These are phyloP conservation scores for Lagenidium sp. DNA, from an alignment of 352 stramenopile species.

Conservation along the genomic window DNA sequence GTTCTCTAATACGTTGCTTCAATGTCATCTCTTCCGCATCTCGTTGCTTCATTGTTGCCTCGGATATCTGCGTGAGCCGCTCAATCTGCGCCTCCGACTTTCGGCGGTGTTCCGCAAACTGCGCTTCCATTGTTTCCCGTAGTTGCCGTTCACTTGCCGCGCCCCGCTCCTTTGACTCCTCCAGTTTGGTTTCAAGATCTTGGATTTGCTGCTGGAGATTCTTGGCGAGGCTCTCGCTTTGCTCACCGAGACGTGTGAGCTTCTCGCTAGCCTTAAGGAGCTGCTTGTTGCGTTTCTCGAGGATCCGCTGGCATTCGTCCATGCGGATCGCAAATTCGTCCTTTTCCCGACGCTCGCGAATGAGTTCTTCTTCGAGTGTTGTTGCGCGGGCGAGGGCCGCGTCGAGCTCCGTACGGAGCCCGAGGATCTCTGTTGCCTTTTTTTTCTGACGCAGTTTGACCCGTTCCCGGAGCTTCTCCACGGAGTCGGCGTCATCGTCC, in stretches of 20 bases:
- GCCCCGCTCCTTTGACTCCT: slow-evolving; percentile 22
- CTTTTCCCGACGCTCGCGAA: slow-evolving; percentile 31
- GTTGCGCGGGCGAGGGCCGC: slow-evolving; percentile 13
- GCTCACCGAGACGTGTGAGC: slow-evolving; percentile 50
- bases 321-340: slow-evolving; percentile 58
- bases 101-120: slow-evolving; percentile 21
- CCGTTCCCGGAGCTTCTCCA: slow-evolving; percentile 61
- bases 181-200: slow-evolving; percentile 22
- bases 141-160: slow-evolving; percentile 12
- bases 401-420: slow-evolving; percentile 34
- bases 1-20: slow-evolving; percentile 10
- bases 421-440: slow-evolving; percentile 59
- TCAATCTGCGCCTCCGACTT: slow-evolving; percentile 20
- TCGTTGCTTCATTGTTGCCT: slow-evolving; percentile 15
- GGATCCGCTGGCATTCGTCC: slow-evolving; percentile 72
- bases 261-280: slow-evolving; percentile 76
- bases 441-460: slow-evolving; percentile 62
- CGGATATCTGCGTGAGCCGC: slow-evolving; percentile 11
- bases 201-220: slow-evolving; percentile 35
- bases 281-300: slow-evolving; percentile 84
- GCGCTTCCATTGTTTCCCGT: slow-evolving; percentile 19
- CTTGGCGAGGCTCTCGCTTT: slow-evolving; percentile 34
- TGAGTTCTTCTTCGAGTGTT: slow-evolving; percentile 28
- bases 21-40: slow-evolving; percentile 24
- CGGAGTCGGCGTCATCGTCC: slow-evolving; percentile 52